Conservation (phyloP, 257 asterid genomes). For the Salvia splendens region DNA sequence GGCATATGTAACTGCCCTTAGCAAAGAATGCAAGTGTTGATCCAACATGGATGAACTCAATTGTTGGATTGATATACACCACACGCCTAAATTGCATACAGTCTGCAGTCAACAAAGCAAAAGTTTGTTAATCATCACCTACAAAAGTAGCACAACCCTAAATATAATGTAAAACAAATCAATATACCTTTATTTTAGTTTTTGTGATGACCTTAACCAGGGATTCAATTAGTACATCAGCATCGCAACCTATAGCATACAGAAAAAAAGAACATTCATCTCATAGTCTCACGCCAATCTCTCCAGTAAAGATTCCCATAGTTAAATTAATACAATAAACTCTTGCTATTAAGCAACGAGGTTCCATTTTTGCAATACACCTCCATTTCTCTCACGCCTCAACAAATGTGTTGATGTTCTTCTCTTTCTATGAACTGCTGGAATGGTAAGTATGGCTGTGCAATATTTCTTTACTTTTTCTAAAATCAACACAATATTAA, state of each 20-base stretch:
- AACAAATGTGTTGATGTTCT: neutral
- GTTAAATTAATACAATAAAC: neutral
- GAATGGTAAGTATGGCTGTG: neutral
- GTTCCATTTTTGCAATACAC: neutral
- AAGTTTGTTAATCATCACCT: constrained; percentile 28
- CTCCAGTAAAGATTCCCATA: neutral
- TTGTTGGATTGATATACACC: constrained; percentile 87
- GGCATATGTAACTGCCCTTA: constrained; percentile 62
- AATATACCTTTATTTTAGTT: constrained; percentile 63
- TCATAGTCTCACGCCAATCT: constrained; percentile 12
- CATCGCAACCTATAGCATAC: constrained; percentile 54
- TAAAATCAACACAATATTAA: neutral
- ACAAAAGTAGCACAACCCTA: constrained; percentile 23
- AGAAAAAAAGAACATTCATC: constrained; percentile 26
- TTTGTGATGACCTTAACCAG: constrained; percentile 57
- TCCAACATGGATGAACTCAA: constrained; percentile 48
- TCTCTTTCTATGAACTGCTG: neutral
- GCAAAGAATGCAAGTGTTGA: constrained; percentile 49
- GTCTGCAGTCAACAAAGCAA: constrained; percentile 51
- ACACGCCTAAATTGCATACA: constrained; percentile 73
- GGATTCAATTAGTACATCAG: constrained; percentile 51
- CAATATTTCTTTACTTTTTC: neutral
- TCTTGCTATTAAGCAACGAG: neutral
- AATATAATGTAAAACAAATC: constrained; percentile 3
- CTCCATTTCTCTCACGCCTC: neutral